Evolutionary conservation across 1,284 basidiomycete species (phyloP).

Genomic region (Apiotrichum montevideense): DNA sequence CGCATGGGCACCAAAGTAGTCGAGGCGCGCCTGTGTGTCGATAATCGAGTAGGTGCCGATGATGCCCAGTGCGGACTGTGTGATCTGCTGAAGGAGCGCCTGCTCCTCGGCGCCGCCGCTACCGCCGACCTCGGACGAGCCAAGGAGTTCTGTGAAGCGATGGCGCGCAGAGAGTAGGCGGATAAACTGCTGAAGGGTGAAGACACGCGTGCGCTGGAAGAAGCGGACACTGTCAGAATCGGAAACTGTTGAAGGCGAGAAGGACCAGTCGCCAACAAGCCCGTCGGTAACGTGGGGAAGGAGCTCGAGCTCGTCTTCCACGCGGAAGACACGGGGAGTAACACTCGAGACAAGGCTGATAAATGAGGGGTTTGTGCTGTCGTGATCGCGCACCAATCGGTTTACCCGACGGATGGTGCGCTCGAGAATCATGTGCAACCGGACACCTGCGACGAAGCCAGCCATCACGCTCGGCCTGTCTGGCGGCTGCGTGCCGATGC

Average conservation of each 20-base stretch:
- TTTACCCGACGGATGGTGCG: conserved; percentile 26
- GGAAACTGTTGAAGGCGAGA: conserved; percentile 24
- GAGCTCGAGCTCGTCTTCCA: conserved; percentile 25
- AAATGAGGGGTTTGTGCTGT: conserved; percentile 12
- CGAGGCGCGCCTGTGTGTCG: conserved; percentile 26
- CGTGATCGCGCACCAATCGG: conserved; percentile 12
- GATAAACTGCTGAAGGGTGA: conserved; percentile 30
- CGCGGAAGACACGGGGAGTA: conserved; percentile 8
- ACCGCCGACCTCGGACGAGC: neutral
- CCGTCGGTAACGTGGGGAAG: conserved; percentile 25
- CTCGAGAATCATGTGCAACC: conserved; percentile 32
- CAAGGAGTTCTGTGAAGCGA: conserved; percentile 24
- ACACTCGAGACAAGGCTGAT: conserved; percentile 18
- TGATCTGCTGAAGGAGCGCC: conserved; percentile 26
- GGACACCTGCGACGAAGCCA: conserved; percentile 27
- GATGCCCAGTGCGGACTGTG: conserved; percentile 28
- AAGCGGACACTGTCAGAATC: conserved; percentile 32
- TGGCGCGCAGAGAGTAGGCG: conserved; percentile 27
- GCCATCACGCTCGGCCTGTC: conserved; percentile 32
- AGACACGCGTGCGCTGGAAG: conserved; percentile 33
- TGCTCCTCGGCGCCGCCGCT: conserved; percentile 12
- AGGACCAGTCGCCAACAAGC: conserved; percentile 31
- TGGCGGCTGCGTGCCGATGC: conserved; percentile 26
- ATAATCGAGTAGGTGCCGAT: conserved; percentile 34
- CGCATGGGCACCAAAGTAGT: conserved; percentile 34